These are phyloP conservation scores for Aspergillus uvarum DNA, from an alignment of 2,329 filamentous ascomycete genomes.

Conservation along the genomic window DNA sequence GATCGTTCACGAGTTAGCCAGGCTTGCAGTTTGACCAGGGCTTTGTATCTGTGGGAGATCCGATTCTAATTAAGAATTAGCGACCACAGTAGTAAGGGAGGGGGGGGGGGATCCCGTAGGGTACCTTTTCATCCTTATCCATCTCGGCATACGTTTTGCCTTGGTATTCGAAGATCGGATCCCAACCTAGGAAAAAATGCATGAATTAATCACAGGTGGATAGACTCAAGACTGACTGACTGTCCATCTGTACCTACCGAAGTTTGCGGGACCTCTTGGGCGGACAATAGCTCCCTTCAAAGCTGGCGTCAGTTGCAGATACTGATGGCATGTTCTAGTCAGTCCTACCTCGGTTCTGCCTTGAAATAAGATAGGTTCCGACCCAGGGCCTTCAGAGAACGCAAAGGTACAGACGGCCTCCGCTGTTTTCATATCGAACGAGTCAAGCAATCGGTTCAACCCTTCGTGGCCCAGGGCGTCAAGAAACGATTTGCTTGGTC, in stretches of 20 bases:
- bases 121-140: conserved; percentile 83
- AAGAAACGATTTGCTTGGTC: conserved; percentile 86
- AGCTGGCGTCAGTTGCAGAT: conserved; percentile 6
- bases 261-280: conserved; percentile 73
- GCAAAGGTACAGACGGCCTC: conserved; percentile 96
- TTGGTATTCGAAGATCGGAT: conserved; percentile 91
- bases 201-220: conserved; percentile 3
- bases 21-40: conserved; percentile 78
- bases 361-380: conserved; percentile 85
- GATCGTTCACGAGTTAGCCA: conserved; percentile 63
- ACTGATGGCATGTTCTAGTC: neutral
- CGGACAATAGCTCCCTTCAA: conserved; percentile 77
- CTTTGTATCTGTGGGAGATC: conserved; percentile 86
- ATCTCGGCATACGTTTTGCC: conserved; percentile 95
- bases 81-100: neutral
- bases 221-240: neutral
- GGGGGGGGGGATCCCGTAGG: conserved; percentile 18
- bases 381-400: conserved; percentile 80
- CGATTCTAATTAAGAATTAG: conserved; percentile 59
- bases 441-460: conserved; percentile 84
- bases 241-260: conserved; percentile 61
- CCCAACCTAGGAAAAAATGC: conserved; percentile 68
- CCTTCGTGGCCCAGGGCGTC: conserved; percentile 76
- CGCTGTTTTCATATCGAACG: conserved; percentile 85
- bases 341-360: conserved; percentile 72